phyloP scores from a whole-genome alignment of 148 eudicot species.

The Chenopodium formosanum region DNA sequence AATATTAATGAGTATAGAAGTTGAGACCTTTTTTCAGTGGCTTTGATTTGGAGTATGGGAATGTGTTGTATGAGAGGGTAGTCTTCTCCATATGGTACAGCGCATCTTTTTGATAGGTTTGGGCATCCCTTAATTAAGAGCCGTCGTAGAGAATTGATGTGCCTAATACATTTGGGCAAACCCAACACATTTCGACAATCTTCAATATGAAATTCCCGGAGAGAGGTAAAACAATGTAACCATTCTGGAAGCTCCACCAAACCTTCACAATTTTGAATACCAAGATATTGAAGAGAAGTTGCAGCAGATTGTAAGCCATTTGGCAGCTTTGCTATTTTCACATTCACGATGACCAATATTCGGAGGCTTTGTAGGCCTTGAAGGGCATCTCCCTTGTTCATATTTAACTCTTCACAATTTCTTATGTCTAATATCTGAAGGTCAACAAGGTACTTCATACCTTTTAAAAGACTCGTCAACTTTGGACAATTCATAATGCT shows the following conservation, averaged over 20 bases:
- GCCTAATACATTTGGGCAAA: constrained; percentile 27
- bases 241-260: constrained; percentile 33
- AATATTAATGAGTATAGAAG: no score
- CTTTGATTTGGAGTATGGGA: background rate
- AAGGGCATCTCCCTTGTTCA: constrained; percentile 30
- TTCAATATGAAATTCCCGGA: constrained; percentile 18
- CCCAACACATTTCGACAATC: constrained; percentile 30
- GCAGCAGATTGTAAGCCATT: constrained; percentile 26
- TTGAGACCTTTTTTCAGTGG: no score
- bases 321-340: constrained; percentile 25
- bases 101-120: constrained; percentile 10
- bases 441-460: constrained; percentile 25
- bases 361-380: constrained; percentile 39
- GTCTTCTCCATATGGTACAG: constrained; percentile 4
- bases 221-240: constrained; percentile 21
- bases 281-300: constrained; percentile 26
- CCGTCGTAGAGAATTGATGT: constrained; percentile 6
- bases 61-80: constrained; percentile 15
- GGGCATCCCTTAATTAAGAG: constrained; percentile 15
- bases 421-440: constrained; percentile 36
- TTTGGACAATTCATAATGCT: constrained; percentile 37
- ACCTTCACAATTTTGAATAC: constrained; percentile 28
- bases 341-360: background rate
- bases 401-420: constrained; percentile 41
- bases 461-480: constrained; percentile 32